Base-by-base conservation (phyloP, 805 yeast species). In the Wickerhamomyces canadensis region DNA sequence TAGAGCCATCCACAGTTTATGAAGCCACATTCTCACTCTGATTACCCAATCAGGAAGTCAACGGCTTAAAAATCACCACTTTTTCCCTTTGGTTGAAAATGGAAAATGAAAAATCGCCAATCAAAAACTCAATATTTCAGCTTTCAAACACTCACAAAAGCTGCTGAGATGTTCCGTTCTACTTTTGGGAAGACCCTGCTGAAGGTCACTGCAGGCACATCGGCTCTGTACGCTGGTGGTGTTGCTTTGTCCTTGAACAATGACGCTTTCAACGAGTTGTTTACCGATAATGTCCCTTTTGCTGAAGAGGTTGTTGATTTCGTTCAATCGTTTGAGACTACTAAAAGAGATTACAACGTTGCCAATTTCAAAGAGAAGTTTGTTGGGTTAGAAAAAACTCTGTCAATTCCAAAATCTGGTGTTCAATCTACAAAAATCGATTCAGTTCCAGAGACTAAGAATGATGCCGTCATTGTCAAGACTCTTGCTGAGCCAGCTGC, bases 271-370 rank as follows among this genome's bases (percentile, higher is more conserved):
- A 79, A 76, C 47, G 85, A 81, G 47, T 45, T 66, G 32, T 81
- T 78, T 57, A 67, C 78, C 17, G 79, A 78, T 45, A 72, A 72
- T 41, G 73, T 81, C 31, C 93, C 93, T 15, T 67, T 71, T 35
- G 84, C 78, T 27, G 83, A 78, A 48, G 58, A 60, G 17, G 60
- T 73, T 22, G 69, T 80, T 22, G 74, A 75, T 36, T 49, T 55
- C 8, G 62, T 72, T 36, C 84, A 80, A 45, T 62, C 59, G 9
- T 49, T 55, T 22, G 41, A 49, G 34, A 47, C 51, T 33, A 47
- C 36, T 8, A 44, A 36, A 29, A 49, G 41, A 27, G 57, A 53
- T n/a, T 45, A 51, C 36, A 57, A 65, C 27, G 44, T 66, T 34
- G 48, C 54, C 33, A 61, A 59, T 22, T 59, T 64, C 35, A 64